Evolutionary conservation across 495 filamentous ascomycete genomes (phyloP), one percentile per base, ranked within the genome.

Genomic region (Talaromyces adpressus): DNA sequence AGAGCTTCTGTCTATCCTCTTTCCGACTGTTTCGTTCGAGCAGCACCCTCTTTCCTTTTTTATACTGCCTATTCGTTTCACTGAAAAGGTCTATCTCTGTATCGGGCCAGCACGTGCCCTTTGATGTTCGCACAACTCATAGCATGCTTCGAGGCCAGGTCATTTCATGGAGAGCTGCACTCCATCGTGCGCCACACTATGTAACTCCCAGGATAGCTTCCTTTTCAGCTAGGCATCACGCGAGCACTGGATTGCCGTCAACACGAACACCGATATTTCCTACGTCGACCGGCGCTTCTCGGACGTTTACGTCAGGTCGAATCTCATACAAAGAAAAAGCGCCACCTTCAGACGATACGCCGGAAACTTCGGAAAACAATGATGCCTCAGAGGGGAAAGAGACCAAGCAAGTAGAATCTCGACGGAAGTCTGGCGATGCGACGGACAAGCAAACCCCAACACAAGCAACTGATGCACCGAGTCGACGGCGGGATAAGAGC

Each of bases 101-200:
- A 22, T 36, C 18, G 45, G 57, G 20, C 47, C 59, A 41, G 63
- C 59, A 30, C 56, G 62, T 34, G 47, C 53, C 62, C 22, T 34
- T 39, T 23, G 34, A 30, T 39, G 25, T 62, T 60, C 63, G 36
- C 34, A 62, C 22, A 52, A 30, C 60, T 58, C n/a, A 34, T 62
- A 83, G 79, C 73, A 83, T 83, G 81, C 73, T 82, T 73, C 77
- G 77, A 75, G 75, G 78, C 73, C 80, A 81, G 73, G 78, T 77
- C 66, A 72, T 82, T 69, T 79, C 80, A 76, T 83, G 81, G 81
- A 82, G 81, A 77, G 79, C 76, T 73, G 76, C 77, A 71, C 78
- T 82, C 74, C 77, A 78, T 61, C 72, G 74, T 73, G 75, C 74
- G 66, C 68, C 74, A 71, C 76, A 77, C 62, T 66, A 77, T 62